phyloP scores from a whole-genome alignment of 2,329 filamentous ascomycete genomes.

The Sphaerulina musiva region DNA sequence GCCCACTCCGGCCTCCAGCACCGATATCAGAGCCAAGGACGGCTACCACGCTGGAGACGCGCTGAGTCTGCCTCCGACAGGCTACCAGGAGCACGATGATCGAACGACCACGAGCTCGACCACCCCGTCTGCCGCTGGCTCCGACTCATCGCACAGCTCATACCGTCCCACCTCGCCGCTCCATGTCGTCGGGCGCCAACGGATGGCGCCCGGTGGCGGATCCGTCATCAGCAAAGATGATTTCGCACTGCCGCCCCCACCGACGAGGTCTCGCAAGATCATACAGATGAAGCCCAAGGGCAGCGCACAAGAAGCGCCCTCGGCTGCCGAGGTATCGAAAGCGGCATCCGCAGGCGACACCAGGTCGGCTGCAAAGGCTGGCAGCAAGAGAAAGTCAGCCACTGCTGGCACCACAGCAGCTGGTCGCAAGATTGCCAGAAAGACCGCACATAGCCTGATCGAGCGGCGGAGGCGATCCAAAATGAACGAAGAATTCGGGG shows the following conservation, averaged over 20 bases:
- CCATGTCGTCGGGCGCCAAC: constrained; percentile 32
- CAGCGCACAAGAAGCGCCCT: constrained; percentile 30
- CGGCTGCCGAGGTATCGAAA: constrained; percentile 8
- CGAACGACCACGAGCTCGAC: constrained; percentile 45
- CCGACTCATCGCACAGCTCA: constrained; percentile 40
- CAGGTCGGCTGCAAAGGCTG: constrained; percentile 25
- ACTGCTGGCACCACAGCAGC: constrained; percentile 66
- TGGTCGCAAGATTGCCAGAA: constrained; percentile 88
- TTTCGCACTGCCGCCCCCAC: constrained; percentile 83
- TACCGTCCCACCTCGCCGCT: constrained; percentile 42
- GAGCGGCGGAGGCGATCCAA: constrained; percentile 84
- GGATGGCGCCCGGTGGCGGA: constrained; percentile 23
- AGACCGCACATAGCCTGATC: constrained; percentile 93
- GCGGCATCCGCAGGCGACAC: constrained; percentile 18
- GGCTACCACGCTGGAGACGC: constrained; percentile 58
- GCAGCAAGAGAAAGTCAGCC: constrained; percentile 68
- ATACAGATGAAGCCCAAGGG: constrained; percentile 86
- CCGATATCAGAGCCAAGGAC: constrained; percentile 68
- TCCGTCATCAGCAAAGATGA: constrained; percentile 47
- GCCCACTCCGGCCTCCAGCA: constrained; percentile 72
- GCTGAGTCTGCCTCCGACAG: constrained; percentile 72
- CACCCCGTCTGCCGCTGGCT: constrained; percentile 43
- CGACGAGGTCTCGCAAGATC: constrained; percentile 87
- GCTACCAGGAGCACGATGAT: constrained; percentile 45
- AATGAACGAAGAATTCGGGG: constrained; percentile 97